A percentile compares a stretch with the other conserved stretches of the same genome.
phyloP scores from a whole-genome alignment of 1,139 yeast genomes.

The Sugiyamaella novakii region DNA sequence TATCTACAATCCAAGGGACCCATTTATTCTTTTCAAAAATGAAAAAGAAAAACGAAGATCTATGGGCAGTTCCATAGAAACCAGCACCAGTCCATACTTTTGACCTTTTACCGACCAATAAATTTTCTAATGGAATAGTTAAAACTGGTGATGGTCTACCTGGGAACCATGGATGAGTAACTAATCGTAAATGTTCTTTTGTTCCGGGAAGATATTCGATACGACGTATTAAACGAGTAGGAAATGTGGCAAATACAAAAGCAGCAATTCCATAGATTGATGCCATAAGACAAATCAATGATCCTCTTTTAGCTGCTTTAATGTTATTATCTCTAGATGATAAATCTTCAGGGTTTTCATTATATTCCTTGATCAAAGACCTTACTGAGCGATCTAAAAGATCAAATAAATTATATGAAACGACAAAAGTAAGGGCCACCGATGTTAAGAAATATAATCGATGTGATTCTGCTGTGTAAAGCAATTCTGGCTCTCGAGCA shows the following conservation, averaged over 20 bases:
- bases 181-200: constrained; percentile 59
- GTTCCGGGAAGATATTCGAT: constrained; percentile 70
- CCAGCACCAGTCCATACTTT: constrained; percentile 86
- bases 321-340: constrained; percentile 43
- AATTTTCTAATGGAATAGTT: constrained; percentile 60
- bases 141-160: constrained; percentile 75
- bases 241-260: constrained; percentile 51
- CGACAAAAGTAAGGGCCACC: constrained; percentile 67
- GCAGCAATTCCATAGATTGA: constrained; percentile 49
- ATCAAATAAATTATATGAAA: constrained; percentile 66
- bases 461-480: constrained; percentile 85
- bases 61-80: constrained; percentile 80
- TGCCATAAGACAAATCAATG: constrained; percentile 47
- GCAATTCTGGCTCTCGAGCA: constrained; percentile 66
- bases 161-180: constrained; percentile 75
- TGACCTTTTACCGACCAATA: constrained; percentile 61
- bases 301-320: constrained; percentile 46
- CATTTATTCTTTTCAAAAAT: constrained; percentile 59
- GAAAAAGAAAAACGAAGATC: constrained; percentile 71
- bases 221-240: constrained; percentile 70
- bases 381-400: constrained; percentile 59
- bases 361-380: constrained; percentile 59
- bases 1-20: constrained; percentile 75
- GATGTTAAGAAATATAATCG: constrained; percentile 70
- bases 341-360: constrained; percentile 54